A percentile compares a stretch with the other conserved stretches of the same genome.
phyloP scores from a whole-genome alignment of 495 filamentous ascomycete species.

The Pseudomonodictys pantanalensis region DNA sequence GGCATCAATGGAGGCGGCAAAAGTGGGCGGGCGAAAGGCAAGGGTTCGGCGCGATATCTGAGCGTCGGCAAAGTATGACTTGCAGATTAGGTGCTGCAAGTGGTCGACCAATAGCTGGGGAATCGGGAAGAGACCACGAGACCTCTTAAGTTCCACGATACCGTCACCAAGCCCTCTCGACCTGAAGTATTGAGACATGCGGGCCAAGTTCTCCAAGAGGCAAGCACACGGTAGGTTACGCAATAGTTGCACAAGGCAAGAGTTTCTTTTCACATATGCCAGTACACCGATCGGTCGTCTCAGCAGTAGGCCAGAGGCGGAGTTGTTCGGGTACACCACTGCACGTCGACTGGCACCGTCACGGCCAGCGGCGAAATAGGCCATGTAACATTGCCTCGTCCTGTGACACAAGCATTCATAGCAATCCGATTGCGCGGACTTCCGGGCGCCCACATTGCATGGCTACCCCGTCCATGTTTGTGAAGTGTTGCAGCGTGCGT shows the following conservation, averaged over 20 bases:
- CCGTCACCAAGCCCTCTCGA: conserved; percentile 20
- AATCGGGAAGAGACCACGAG: conserved; percentile 18
- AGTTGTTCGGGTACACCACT: conserved; percentile 26
- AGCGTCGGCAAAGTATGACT: conserved; percentile 34
- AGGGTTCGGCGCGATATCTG: conserved; percentile 27
- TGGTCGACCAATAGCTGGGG: conserved; percentile 20
- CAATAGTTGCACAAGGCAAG: conserved; percentile 18
- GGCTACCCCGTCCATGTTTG: not conserved
- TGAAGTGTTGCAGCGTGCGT: not conserved
- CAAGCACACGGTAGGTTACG: conserved; percentile 4
- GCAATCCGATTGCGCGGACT: conserved; percentile 20
- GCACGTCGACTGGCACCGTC: not conserved
- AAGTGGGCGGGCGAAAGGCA: conserved; percentile 26
- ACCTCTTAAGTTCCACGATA: conserved; percentile 25
- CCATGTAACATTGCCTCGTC: conserved; percentile 35
- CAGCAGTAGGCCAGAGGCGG: conserved; percentile 24
- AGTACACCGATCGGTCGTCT: conserved; percentile 17
- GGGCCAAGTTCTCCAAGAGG: conserved; percentile 3
- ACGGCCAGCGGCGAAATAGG: conserved; percentile 1
- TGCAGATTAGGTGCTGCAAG: conserved; percentile 20
- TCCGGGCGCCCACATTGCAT: conserved; percentile 5
- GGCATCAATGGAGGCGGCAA: conserved; percentile 19
- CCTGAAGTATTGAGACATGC: conserved; percentile 33
- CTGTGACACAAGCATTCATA: conserved; percentile 18
- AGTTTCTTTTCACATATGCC: conserved; percentile 12